A percentile compares a stretch with the other conserved stretches of the same genome.
phyloP scores from a whole-genome alignment of 2,329 filamentous ascomycete species.

The Penicillium vulpinum region DNA sequence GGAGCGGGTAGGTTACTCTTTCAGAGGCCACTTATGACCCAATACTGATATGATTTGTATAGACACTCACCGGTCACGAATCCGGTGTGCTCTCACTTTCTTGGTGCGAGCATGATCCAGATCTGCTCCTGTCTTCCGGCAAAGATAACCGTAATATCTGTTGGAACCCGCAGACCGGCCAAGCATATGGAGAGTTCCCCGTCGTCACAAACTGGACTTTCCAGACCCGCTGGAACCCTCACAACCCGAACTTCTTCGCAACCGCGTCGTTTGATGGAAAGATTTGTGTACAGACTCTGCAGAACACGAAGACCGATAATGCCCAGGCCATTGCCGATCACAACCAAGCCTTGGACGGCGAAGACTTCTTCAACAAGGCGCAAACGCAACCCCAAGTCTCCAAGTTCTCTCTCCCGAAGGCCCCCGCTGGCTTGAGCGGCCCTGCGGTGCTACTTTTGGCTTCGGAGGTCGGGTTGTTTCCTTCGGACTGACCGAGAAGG shows the following conservation, averaged over 20 bases:
- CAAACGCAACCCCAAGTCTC: slow-evolving; percentile 88
- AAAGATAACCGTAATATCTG: slow-evolving; percentile 95
- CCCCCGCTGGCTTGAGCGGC: slow-evolving; percentile 90
- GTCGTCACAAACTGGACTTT: slow-evolving; percentile 99
- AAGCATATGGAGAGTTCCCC: slow-evolving; percentile 86
- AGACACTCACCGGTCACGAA: slow-evolving; percentile 86
- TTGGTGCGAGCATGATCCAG: slow-evolving; percentile 90
- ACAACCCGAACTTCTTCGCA: slow-evolving; percentile 87
- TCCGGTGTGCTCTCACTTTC: slow-evolving; percentile 90
- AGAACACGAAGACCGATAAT: slow-evolving; percentile 78
- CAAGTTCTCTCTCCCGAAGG: slow-evolving; percentile 80
- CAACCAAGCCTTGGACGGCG: slow-evolving; percentile 73
- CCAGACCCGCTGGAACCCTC: slow-evolving; percentile 88
- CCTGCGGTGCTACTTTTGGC: slow-evolving; percentile 84
- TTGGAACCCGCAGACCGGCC: slow-evolving; percentile 93
- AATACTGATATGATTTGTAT: slow-evolving; percentile 30
- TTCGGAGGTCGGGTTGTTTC: slow-evolving; percentile 94
- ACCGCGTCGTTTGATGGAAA: slow-evolving; percentile 98
- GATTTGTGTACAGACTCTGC: slow-evolving; percentile 88
- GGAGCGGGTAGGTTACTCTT: slow-evolving; percentile 56
- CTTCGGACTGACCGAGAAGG: slow-evolving; percentile 59
- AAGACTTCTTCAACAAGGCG: slow-evolving; percentile 94
- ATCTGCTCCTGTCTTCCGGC: slow-evolving; percentile 86
- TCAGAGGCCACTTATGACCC: neutral
- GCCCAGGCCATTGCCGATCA: slow-evolving; percentile 65